Evolutionary conservation across 345 rosid species (phyloP).

Genomic region (Citrus maxima): DNA sequence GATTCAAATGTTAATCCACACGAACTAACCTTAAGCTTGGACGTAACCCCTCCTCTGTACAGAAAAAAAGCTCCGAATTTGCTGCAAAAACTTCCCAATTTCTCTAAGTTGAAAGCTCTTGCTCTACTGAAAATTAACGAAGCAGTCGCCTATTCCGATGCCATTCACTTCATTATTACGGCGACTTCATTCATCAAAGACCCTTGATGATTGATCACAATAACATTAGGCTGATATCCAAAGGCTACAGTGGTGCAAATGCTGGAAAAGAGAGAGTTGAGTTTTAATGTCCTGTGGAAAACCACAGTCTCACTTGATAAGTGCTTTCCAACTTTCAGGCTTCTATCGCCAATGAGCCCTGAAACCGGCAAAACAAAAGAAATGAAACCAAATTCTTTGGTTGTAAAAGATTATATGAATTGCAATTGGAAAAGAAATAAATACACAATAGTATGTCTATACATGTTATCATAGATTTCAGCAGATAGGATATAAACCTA

Average conservation of each 20-base stretch:
- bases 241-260: background rate
- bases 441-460: too few relatives aligned
- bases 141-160: background rate
- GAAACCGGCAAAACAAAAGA: background rate
- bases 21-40: background rate
- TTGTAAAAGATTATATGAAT: background rate
- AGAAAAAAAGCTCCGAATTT: background rate
- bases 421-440: background rate
- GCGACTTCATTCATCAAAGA: background rate
- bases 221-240: background rate
- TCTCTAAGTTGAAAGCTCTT: background rate
- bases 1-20: background rate
- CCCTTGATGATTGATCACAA: background rate
- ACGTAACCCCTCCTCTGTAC: background rate
- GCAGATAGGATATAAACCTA: background rate
- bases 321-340: background rate
- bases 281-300: background rate
- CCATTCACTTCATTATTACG: background rate
- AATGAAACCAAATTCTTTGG: background rate
- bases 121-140: background rate
- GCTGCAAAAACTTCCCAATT: background rate
- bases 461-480: background rate
- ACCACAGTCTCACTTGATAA: background rate
- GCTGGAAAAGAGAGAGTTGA: background rate
- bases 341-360: background rate